Evolutionary conservation across 164 flowering plant species (phyloP).

Genomic region (Annona cherimola): DNA sequence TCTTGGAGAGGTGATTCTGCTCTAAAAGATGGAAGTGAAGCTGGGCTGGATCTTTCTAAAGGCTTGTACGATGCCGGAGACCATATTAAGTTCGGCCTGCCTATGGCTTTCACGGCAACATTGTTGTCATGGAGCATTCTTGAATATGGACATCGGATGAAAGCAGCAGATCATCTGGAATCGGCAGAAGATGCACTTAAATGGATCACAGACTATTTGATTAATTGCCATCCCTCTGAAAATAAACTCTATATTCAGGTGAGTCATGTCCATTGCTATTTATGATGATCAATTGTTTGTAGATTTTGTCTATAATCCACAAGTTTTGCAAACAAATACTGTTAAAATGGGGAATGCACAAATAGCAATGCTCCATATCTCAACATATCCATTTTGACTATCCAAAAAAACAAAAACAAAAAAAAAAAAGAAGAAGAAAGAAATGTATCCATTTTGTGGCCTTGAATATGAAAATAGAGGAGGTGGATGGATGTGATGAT

Average conservation of each 20-base stretch:
- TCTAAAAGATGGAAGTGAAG: constrained; percentile 62
- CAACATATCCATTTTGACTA: background rate
- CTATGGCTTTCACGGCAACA: constrained; percentile 95
- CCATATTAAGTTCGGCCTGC: constrained; percentile 86
- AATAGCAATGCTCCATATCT: no score
- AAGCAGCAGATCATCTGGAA: constrained; percentile 53
- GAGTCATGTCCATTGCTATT: background rate
- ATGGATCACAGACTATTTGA: constrained; percentile 91
- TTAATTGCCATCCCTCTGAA: constrained; percentile 63
- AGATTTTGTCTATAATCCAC: background rate
- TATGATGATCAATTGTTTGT: background rate
- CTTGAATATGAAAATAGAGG: background rate
- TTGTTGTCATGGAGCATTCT: constrained; percentile 90
- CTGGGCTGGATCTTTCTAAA: constrained; percentile 67
- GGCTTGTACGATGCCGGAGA: constrained; percentile 99
- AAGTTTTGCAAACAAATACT: background rate
- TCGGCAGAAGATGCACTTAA: constrained; percentile 72
- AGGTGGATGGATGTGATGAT: background rate
- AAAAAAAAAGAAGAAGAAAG: no score
- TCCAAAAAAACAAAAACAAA: no score
- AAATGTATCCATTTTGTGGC: background rate
- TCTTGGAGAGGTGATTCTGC: constrained; percentile 89
- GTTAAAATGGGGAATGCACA: background rate
- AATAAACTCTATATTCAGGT: constrained; percentile 93
- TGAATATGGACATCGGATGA: constrained; percentile 97